Evolutionary conservation across 177 flowering plant species (phyloP).

Genomic region (Vitis hybrid): DNA sequence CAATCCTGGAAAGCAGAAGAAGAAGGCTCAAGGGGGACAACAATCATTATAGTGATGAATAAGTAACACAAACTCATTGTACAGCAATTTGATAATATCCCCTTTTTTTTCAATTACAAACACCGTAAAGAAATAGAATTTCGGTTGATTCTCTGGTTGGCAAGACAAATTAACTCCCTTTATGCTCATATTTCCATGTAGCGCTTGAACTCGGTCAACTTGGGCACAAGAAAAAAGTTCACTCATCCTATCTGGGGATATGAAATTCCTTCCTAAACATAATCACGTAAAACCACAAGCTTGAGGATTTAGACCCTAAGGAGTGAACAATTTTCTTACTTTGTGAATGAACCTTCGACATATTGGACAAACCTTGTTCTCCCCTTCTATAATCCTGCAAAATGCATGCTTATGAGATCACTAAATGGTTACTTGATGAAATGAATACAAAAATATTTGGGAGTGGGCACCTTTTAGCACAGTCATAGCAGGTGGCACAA

Average conservation of each 20-base stretch:
- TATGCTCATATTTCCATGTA: background rate
- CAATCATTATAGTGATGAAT: too few relatives aligned
- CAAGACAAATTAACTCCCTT: too few relatives aligned
- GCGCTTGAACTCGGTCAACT: background rate
- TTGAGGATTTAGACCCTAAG: conserved; percentile 6
- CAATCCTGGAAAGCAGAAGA: background rate
- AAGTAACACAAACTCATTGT: too few relatives aligned
- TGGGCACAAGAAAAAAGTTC: background rate
- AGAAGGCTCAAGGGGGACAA: background rate
- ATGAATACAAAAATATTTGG: background rate
- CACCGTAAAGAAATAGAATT: too few relatives aligned
- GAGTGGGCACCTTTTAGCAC: conserved; percentile 54
- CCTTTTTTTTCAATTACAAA: too few relatives aligned
- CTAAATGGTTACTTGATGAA: background rate
- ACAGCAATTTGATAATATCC: too few relatives aligned
- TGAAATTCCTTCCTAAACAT: background rate
- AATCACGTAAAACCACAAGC: background rate
- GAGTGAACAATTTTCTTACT: conserved; percentile 35
- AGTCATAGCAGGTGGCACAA: conserved; percentile 60
- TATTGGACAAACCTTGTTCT: conserved; percentile 54
- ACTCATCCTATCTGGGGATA: background rate
- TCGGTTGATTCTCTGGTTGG: too few relatives aligned
- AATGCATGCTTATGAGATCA: background rate
- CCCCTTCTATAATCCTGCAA: conserved; percentile 51
- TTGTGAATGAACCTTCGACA: conserved; percentile 59